Evolutionary conservation across 2,329 filamentous ascomycete genomes (phyloP), one percentile per base, ranked within the genome.

Genomic region (Penicillium brasilianum): DNA sequence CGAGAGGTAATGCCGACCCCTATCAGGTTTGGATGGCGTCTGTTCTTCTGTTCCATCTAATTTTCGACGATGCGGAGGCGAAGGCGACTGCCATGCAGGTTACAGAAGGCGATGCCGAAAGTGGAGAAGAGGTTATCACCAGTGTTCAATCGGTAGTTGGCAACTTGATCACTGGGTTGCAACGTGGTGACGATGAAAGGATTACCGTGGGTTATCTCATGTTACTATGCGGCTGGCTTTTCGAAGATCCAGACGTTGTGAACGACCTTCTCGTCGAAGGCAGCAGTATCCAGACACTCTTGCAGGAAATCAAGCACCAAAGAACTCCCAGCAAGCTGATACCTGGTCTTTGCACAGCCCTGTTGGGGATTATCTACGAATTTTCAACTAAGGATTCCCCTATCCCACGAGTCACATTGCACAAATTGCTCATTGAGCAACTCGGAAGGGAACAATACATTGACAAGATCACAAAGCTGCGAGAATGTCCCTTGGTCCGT

Each of bases 351-450:
- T 92, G 90, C 73, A 90, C 93, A 16, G 88, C 93, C 73, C 80
- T 99, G 0, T 83, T 98, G 1, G 95, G 94, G 10, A 89, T 96
- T 20, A 85, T 95, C 4, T 99, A 98, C 74, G 95, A 99, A 72
- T 99, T 98, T 72, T 98, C 94, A 10, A 97, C 94, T 0, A 97
- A 96, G 74, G 95, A 99, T 77, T 98, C 94, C 0, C 92, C 95
- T 0, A 89, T 99, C 55, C 87, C 94, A 6, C 86, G 95, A 62
- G 84, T 88, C 25, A 93, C 90, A 10, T 80, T 99, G 48, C 91
- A 96, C 71, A 87, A 90, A 25, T 85, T 97, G 30, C 82, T 99
- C 37, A 83, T 87, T 30, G 87, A 89, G 48, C 87, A 89, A 60
- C 85, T 98, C 69, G 92, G 93, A 41, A 88, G 93, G 67, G 93